Evolutionary conservation across 2,329 filamentous ascomycete species (phyloP).

Genomic region (Amesomyces nigricolor): DNA sequence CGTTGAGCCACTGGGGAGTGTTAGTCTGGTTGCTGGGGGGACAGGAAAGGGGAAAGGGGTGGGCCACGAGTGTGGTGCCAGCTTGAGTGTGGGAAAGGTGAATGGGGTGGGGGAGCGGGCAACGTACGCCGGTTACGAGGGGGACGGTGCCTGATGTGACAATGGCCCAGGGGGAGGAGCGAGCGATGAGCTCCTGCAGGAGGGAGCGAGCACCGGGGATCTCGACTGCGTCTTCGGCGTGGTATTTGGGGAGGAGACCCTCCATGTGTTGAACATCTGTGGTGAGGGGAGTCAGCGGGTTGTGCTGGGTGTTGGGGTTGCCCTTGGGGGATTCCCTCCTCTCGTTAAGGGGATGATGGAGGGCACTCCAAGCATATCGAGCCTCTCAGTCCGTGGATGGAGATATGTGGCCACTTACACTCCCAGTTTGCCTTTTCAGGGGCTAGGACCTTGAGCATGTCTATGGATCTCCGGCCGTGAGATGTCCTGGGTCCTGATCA

Average conservation of each 20-base stretch:
- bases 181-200: conserved; percentile 58
- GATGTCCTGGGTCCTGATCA: conserved; percentile 50
- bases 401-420: conserved; percentile 53
- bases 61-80: too few species aligned
- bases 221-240: conserved; percentile 73
- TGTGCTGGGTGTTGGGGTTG: not conserved
- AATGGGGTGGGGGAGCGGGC: not conserved
- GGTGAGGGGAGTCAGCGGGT: conserved; percentile 10
- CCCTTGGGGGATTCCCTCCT: too few species aligned
- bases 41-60: not conserved
- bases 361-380: too few species aligned
- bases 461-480: conserved; percentile 85
- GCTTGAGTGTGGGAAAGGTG: too few species aligned
- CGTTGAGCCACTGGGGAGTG: conserved; percentile 54
- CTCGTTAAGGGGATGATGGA: too few species aligned
- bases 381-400: too few species aligned
- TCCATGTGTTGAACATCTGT: conserved; percentile 76
- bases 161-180: conserved; percentile 73
- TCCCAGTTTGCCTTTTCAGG: conserved; percentile 89
- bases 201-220: conserved; percentile 76
- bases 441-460: conserved; percentile 71
- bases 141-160: conserved; percentile 67
- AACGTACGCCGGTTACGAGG: conserved; percentile 53
- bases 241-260: conserved; percentile 67
- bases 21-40: not conserved